Conservation (phyloP, 2,329 filamentous ascomycete species). For the Sphaerulina populicola region DNA sequence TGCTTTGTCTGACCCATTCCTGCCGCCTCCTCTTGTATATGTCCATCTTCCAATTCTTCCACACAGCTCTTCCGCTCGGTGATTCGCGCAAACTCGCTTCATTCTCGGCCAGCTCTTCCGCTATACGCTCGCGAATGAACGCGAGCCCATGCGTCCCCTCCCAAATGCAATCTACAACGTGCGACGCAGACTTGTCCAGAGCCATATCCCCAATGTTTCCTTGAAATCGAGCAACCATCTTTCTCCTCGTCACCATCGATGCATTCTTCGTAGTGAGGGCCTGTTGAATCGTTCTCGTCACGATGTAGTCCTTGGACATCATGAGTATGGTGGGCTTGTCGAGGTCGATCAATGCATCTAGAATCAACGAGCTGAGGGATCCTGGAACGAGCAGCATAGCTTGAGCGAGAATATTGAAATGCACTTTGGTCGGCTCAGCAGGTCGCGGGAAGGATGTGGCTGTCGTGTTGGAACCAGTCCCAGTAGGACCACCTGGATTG, state of each 20-base stretch:
- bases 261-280: slow-evolving; percentile 50
- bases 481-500: slow-evolving; percentile 2
- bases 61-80: slow-evolving; percentile 57
- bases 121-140: slow-evolving; percentile 60
- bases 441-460: slow-evolving; percentile 19
- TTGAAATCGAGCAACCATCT: slow-evolving; percentile 56
- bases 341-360: slow-evolving; percentile 49
- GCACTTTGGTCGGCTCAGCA: slow-evolving; percentile 39
- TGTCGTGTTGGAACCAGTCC: neutral
- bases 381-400: slow-evolving; percentile 69
- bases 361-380: slow-evolving; percentile 59
- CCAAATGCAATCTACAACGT: slow-evolving; percentile 61
- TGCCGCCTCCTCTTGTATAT: slow-evolving; percentile 54
- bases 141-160: slow-evolving; percentile 54
- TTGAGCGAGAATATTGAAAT: slow-evolving; percentile 75
- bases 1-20: slow-evolving; percentile 57
- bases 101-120: slow-evolving; percentile 52
- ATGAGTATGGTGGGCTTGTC: slow-evolving; percentile 46
- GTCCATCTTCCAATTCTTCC: slow-evolving; percentile 69
- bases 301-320: slow-evolving; percentile 55
- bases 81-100: slow-evolving; percentile 57
- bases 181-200: slow-evolving; percentile 54
- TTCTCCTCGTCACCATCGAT: slow-evolving; percentile 51
- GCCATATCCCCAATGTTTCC: slow-evolving; percentile 54
- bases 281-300: slow-evolving; percentile 57